Base-by-base conservation (phyloP, 805 yeast species). In the Pichia membranifaciens region DNA sequence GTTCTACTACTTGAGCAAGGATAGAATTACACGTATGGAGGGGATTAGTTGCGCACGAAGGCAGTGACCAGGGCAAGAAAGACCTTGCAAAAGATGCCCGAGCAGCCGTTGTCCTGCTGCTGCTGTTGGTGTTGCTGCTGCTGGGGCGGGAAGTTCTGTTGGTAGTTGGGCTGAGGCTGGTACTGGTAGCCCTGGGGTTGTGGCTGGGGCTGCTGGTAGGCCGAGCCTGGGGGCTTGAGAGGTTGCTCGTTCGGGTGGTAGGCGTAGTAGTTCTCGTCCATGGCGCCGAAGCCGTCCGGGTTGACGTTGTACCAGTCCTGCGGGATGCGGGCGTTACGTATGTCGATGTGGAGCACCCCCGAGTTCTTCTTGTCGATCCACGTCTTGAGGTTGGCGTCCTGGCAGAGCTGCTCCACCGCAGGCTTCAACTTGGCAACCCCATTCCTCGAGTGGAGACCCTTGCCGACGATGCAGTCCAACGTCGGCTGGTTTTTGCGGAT, bases 351-450 rank as follows among this genome's bases (percentile, higher is more conserved):
- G 50, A 90, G 62, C 3, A 90, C 96, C 29, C 98, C 98, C 2
- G 84, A 52, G 62, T 91, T 91, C 45, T 83, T 75, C 2, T 72
- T 71, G 56, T 89, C 91, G 32, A 84, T 71, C 55, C 78, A 71
- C 53, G 76, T 78, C 25, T 66, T 74, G 54, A 90, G 73, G 22
- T 78, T 69, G 38, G 83, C 78, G 55, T 87, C 84, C 31, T 68
- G 60, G 65, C 96, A 88, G 59, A 87, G 66, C 43, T 78, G 75
- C 59, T 87, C 93, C 17, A 89, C 79, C 0, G 96, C 96, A 2
- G 97, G 97, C 64, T 84, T 86, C 56, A 91, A 67, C 64, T 89
- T 90, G 37, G 96, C 90, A 44, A 87, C 77, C 13, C 95, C 95
- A 54, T 80, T 72, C 45, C 75, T 72, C 1, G 96, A 87, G 62